A percentile compares a stretch with the other conserved stretches of the same genome.
Evolutionary conservation across 805 yeast species (phyloP).

Genomic region (Martiniozyma abietophila): DNA sequence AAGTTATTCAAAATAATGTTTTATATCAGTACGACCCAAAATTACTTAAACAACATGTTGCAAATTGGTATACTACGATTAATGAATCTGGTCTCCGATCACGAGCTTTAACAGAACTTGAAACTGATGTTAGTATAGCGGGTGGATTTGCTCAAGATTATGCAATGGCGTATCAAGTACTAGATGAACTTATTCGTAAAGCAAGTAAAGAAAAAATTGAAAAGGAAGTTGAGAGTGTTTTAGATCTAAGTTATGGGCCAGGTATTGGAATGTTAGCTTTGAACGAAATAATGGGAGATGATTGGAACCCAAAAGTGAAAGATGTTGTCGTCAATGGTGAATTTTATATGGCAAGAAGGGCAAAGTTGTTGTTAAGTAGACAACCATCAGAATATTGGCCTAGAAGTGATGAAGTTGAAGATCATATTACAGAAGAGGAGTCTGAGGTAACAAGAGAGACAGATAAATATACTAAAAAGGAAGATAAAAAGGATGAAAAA

Average conservation of each 20-base stretch:
- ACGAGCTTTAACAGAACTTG: slow-evolving; percentile 29
- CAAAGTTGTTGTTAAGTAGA: slow-evolving; percentile 65
- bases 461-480: not conserved
- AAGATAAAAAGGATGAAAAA: slow-evolving; percentile 6
- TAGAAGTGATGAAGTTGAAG: slow-evolving; percentile 29
- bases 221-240: slow-evolving; percentile 47
- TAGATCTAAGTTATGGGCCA: slow-evolving; percentile 87
- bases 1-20: slow-evolving; percentile 56
- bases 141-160: slow-evolving; percentile 76
- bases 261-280: slow-evolving; percentile 85
- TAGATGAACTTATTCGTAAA: slow-evolving; percentile 56
- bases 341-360: slow-evolving; percentile 67
- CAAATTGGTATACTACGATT: slow-evolving; percentile 29
- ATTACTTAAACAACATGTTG: slow-evolving; percentile 49
- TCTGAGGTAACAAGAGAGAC: slow-evolving; percentile 9
- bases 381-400: slow-evolving; percentile 43
- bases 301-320: slow-evolving; percentile 50
- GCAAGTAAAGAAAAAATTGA: slow-evolving; percentile 41
- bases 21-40: slow-evolving; percentile 53
- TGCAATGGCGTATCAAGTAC: slow-evolving; percentile 54
- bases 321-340: slow-evolving; percentile 68
- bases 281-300: slow-evolving; percentile 69
- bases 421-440: slow-evolving; percentile 27
- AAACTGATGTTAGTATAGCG: slow-evolving; percentile 74
- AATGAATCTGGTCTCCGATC: slow-evolving; percentile 46